A percentile compares a stretch with the other conserved stretches of the same genome.
Conservation (phyloP, 148 eudicot species). For the Diospyros kaki region DNA sequence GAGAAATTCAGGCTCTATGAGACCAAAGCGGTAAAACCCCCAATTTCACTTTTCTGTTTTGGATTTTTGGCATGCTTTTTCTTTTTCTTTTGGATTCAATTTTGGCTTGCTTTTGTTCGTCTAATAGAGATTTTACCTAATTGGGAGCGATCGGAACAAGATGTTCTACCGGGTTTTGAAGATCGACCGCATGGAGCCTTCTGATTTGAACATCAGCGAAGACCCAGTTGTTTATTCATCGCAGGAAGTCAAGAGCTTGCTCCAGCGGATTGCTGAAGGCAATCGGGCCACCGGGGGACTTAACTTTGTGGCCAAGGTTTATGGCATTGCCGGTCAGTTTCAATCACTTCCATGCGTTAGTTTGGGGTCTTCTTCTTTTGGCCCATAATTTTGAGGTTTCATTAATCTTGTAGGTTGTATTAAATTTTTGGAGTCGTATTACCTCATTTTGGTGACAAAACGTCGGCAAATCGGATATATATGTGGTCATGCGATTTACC, state of each 20-base stretch:
- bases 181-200: constrained; percentile 86
- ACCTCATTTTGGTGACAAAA: constrained; percentile 81
- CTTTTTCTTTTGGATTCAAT: not conserved
- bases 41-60: not conserved
- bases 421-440: constrained; percentile 81
- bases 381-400: not conserved
- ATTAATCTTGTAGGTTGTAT: constrained; percentile 50
- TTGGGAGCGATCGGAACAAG: constrained; percentile 89
- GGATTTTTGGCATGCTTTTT: not conserved
- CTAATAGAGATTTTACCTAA: constrained; percentile 72
- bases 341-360: not conserved
- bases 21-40: constrained; percentile 64
- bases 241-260: constrained; percentile 78
- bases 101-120: not conserved
- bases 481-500: constrained; percentile 96
- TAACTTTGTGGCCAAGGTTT: constrained; percentile 73
- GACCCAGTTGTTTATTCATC: constrained; percentile 92
- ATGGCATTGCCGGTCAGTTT: constrained; percentile 77
- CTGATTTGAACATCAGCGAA: constrained; percentile 83
- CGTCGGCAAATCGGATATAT: constrained; percentile 85
- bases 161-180: constrained; percentile 74
- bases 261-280: constrained; percentile 89
- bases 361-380: not conserved
- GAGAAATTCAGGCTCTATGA: constrained; percentile 94
- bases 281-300: constrained; percentile 93